Evolutionary conservation across 2,329 filamentous ascomycete species (phyloP).

Genomic region (Plectosphaerella sp.): DNA sequence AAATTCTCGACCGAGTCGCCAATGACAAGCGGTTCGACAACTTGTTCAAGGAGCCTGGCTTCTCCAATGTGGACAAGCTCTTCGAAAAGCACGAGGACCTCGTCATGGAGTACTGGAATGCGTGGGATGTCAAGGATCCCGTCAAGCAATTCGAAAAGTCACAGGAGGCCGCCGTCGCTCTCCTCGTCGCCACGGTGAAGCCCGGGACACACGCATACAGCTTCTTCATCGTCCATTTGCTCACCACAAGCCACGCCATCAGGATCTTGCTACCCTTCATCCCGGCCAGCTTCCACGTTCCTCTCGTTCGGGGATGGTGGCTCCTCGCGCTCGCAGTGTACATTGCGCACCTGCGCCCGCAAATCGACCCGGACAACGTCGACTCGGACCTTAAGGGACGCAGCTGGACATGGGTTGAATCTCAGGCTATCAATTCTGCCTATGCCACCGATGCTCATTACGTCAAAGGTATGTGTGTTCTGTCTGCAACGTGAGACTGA

Average conservation of each 20-base stretch:
- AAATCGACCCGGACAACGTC: conserved; percentile 63
- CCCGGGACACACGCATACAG: conserved; percentile 65
- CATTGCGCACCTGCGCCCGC: conserved; percentile 68
- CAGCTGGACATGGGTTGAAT: conserved; percentile 72
- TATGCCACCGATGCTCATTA: conserved; percentile 75
- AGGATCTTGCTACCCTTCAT: conserved; percentile 78
- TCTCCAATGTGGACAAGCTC: conserved; percentile 61
- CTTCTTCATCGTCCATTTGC: conserved; percentile 76
- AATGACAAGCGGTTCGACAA: conserved; percentile 66
- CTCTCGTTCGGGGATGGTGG: conserved; percentile 84
- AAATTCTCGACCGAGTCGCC: conserved; percentile 66
- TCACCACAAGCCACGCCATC: conserved; percentile 84
- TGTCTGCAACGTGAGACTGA: neutral
- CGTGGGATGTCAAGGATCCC: conserved; percentile 70
- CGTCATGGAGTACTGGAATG: conserved; percentile 86
- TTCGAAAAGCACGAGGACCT: conserved; percentile 65
- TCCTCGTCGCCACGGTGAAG: conserved; percentile 58
- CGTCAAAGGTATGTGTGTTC: conserved; percentile 62
- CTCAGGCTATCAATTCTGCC: conserved; percentile 64
- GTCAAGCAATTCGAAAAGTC: conserved; percentile 71
- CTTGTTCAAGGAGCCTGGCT: conserved; percentile 54
- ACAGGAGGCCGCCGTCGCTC: conserved; percentile 55
- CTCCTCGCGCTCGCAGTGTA: conserved; percentile 75
- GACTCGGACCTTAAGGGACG: conserved; percentile 57
- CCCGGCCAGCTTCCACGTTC: conserved; percentile 66